Base-by-base conservation (phyloP, 2,329 filamentous ascomycete genomes). In the Byssoonygena ceratinophila region DNA sequence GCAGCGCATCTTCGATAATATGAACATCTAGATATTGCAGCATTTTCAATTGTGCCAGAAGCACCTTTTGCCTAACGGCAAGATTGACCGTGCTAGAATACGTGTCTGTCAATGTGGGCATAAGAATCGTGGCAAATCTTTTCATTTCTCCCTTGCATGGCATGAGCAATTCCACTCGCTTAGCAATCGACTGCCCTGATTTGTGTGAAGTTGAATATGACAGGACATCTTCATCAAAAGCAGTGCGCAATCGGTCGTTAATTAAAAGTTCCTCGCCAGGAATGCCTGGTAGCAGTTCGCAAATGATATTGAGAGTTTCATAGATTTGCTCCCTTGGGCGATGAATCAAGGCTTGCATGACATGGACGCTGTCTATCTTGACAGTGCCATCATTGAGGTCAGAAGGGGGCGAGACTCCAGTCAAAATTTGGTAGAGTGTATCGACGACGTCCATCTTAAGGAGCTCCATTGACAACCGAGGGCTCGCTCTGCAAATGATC, bases 281-380 rank as follows among this genome's bases (percentile, higher is more conserved):
- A 14, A 91, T 74, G 46, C 80, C 83, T 1, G 91, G 90, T 32
- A 98, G 76, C 27, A 98, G 75, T 71, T 98, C 92, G 72, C 92
- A 96, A 58, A 98, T 89, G 58, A 98, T 89, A 65, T 97, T 97
- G 57, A 98, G 78, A 1, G 94, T 96, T 73, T 98, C 92, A 60
- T 91, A 92, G 16, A 98, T 87, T 69, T 98, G 92, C 60, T 98
- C 94, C 53, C 90, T 83, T 5, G 92, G 92, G 37, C 91, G 83
- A 64, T 97, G 92, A 49, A 98, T 95, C 57, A 98, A 76, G 34
- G 94, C 89, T 71, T 98, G 92, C 94, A 98, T 98, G 62, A 98
- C 92, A 43, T 98, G 81, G 52, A 97, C 91, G 64, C 89, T 95
- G 68, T 97, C 91, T 58, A 97, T 84, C 70, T 94, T 95, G 14